Percentiles rank a stretch among this genome's conserved stretches.
phyloP scores from a whole-genome alignment of 805 yeast genomes.

The Kodamaea fukazawae region DNA sequence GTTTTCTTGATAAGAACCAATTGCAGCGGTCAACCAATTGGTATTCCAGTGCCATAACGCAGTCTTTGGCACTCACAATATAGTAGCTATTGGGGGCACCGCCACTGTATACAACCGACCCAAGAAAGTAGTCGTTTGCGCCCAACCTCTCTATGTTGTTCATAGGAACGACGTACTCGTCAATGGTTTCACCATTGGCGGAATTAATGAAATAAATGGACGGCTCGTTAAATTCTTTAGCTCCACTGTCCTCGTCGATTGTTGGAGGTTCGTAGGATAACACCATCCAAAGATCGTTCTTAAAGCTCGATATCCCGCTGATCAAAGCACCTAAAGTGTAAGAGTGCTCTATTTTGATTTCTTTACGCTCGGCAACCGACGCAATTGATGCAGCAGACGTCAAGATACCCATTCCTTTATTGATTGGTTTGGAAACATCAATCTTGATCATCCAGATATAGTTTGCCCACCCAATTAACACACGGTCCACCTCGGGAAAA shows the following conservation, averaged over 20 bases:
- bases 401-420: too few relatives aligned
- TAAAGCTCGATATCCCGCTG: slow-evolving; percentile 76
- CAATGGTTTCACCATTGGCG: slow-evolving; percentile 63
- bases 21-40: slow-evolving; percentile 63
- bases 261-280: slow-evolving; percentile 49
- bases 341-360: slow-evolving; percentile 46
- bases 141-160: slow-evolving; percentile 59
- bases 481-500: slow-evolving; percentile 59
- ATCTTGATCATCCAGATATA: slow-evolving; percentile 63
- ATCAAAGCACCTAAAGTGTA: slow-evolving; percentile 52
- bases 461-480: slow-evolving; percentile 80
- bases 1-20: slow-evolving; percentile 63
- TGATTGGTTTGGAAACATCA: too few relatives aligned
- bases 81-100: slow-evolving; percentile 47
- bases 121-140: slow-evolving; percentile 72
- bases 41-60: slow-evolving; percentile 70
- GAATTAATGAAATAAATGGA: slow-evolving; percentile 71
- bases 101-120: slow-evolving; percentile 41
- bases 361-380: slow-evolving; percentile 33
- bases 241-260: slow-evolving; percentile 17
- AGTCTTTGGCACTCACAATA: slow-evolving; percentile 78
- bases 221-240: slow-evolving; percentile 49
- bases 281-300: slow-evolving; percentile 65
- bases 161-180: slow-evolving; percentile 75
- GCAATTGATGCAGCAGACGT: slow-evolving; percentile 54